phyloP scores from a whole-genome alignment of 164 flowering plant species.

The grape (Vitis vinifera) region DNA sequence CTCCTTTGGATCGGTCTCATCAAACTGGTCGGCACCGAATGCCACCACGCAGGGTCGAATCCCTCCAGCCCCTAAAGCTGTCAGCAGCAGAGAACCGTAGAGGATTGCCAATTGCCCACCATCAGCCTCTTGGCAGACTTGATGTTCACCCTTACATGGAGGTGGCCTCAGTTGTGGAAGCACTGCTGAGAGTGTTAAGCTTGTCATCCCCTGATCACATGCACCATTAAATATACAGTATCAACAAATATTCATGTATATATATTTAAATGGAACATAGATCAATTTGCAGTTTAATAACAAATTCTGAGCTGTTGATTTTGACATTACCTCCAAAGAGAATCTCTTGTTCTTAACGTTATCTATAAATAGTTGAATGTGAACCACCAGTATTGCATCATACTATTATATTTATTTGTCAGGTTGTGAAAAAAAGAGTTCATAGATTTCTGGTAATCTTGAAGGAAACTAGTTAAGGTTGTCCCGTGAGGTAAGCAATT shows the following conservation, averaged over 20 bases:
- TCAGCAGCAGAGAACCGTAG: constrained; percentile 54
- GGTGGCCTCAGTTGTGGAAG: constrained; percentile 67
- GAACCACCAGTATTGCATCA: no score
- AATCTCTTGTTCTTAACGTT: background rate
- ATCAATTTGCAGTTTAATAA: background rate
- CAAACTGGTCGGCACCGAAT: constrained; percentile 89
- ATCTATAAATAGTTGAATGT: no score
- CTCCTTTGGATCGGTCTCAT: constrained; percentile 57
- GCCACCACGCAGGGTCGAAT: constrained; percentile 87
- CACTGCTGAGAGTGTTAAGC: constrained; percentile 61
- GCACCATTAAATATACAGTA: background rate
- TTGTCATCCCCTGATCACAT: constrained; percentile 64
- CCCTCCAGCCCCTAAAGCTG: constrained; percentile 78
- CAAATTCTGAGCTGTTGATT: background rate
- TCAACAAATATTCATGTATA: background rate
- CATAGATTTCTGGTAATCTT: background rate
- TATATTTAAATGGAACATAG: no score
- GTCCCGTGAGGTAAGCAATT: background rate
- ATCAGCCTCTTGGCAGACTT: constrained; percentile 54
- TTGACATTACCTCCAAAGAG: background rate
- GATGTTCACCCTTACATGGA: constrained; percentile 30
- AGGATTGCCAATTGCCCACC: constrained; percentile 57
- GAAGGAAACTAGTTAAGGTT: background rate
- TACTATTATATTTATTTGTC: no score
- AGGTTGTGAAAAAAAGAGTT: no score